Base-by-base conservation (phyloP, 345 rosid genomes). In the Linum trigynum region DNA sequence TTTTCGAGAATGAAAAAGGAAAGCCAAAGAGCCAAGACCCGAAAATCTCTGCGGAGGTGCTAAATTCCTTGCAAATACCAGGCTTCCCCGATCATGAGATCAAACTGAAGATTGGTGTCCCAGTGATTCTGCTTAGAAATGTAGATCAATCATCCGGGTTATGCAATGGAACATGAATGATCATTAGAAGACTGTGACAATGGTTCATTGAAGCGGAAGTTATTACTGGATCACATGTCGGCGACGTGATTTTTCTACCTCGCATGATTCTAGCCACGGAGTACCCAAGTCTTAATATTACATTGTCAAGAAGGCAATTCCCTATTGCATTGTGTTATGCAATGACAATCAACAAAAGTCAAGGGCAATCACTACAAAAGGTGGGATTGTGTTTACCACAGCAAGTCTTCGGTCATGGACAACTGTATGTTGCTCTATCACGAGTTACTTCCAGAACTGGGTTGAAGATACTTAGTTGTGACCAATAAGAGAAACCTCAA, bases 151-250 rank as follows among this genome's bases (percentile, higher is more conserved):
- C 57, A 0, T 5, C 10, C 0, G 58, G 68, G 0, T 10, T 57
- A 2, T 70, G 73, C 3, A 70, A 70, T 64, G 68, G 50, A 0
- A 64, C 64, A 35, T 15, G 73, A 14, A 9, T 69, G 12, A 37
- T 55, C 5, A 10, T 69, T 2, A 63, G 55, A 7, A 5, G 15
- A 2, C 15, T 56, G 2, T 15, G n/a, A 4, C 3, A 2, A 2
- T 11, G 5, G 16, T 48, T 69, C 2, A 40, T 69, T 5, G 62
- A 63, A 62, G 67, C 37, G 0, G 3, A 35, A 0, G 55, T 63
- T 2, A 55, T 63, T 0, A 55, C 32, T 3, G 57, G 67, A 0
- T 17, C 2, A 39, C 23, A 55, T 10, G 10, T 14, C 10, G 42
- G 67, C 3, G 15, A 12, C 1, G 32, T 8, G 17, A 32, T 62